These are phyloP conservation scores for Leishmania major DNA, from an alignment of 208 protist genomes.

Conservation along the genomic window DNA sequence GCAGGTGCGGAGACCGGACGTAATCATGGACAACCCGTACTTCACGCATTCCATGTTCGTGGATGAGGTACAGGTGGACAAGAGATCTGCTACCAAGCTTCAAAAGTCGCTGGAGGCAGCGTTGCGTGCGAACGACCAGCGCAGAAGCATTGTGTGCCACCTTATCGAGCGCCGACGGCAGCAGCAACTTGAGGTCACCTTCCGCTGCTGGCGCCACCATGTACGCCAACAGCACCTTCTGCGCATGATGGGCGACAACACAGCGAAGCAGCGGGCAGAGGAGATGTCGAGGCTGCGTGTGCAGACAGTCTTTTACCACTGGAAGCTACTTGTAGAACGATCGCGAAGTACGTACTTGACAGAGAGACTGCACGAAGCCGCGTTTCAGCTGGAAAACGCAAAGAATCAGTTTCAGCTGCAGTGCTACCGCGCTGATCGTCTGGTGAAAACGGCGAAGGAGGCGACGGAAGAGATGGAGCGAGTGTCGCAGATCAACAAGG, in stretches of 20 bases:
- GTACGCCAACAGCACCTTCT: constrained; percentile 40
- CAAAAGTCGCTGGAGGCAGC: constrained; percentile 39
- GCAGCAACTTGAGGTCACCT: constrained; percentile 27
- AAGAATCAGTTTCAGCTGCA: constrained; percentile 93
- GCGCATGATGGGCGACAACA: constrained; percentile 41
- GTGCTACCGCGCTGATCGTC: constrained; percentile 80
- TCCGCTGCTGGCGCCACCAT: constrained; percentile 64
- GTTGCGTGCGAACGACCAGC: constrained; percentile 46
- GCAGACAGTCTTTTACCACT: constrained; percentile 61
- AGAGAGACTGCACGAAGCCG: constrained; percentile 81
- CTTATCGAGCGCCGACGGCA: constrained; percentile 33
- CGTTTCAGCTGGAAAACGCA: constrained; percentile 83
- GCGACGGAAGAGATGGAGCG: constrained; percentile 43
- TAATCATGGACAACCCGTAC: constrained; percentile 70
- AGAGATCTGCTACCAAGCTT: constrained; percentile 36
- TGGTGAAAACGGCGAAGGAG: constrained; percentile 61
- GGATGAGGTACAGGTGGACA: constrained; percentile 54
- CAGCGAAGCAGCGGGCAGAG: constrained; percentile 32
- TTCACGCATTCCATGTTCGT: constrained; percentile 87
- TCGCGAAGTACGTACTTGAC: constrained; percentile 78
- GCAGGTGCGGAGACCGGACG: constrained; percentile 48
- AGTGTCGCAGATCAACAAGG: constrained; percentile 38
- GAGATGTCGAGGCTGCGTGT: constrained; percentile 35
- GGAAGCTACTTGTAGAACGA: constrained; percentile 66
- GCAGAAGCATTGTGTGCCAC: constrained; percentile 42